Evolutionary conservation across 352 stramenopile species (phyloP), one percentile per base, ranked within the genome.

Genomic region (Globisporangium spiculum): DNA sequence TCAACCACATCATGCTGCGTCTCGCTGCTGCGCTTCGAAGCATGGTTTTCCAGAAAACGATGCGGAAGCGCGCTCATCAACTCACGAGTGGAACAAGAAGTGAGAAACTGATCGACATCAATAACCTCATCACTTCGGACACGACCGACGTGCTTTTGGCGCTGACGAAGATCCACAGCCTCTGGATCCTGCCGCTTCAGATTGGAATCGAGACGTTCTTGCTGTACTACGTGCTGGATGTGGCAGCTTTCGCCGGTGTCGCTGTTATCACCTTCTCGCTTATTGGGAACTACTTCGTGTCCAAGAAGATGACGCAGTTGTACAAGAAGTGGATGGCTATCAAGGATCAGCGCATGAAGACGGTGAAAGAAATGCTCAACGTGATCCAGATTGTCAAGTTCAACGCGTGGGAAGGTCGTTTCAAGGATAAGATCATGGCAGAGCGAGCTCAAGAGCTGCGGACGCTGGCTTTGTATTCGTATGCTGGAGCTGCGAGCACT

Each of bases 331-430:
- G 68, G 53, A 75, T 82, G 66, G 14, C 48, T 18, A 44, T 62
- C 57, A 83, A 80, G 20, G 78, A 88, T 41, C 46, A 60, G 12
- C 80, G 78, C 34, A 82, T 88, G 76, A 68, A 73, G 1, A 65
- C 72, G 0, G 53, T 88, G 41, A 85, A 83, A 22, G 77, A 90
- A 57, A 62, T 78, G 3, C 78, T 88, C 38, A 61, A 62, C n/a
- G 81, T 75, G 36, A 96, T 97, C 62, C 88, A 93, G 26, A 90
- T 96, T 70, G 88, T 97, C 77, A 98, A 98, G 74, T 96, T 97
- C 67, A 96, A 97, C 73, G 86, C 84, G 2, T 97, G 88, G 88
- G 93, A 98, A 67, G 22, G 56, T 12, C 84, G 84, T 1, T 96
- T 97, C 75, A 70, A 75, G 50, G 79, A 79, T 38, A 86, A 92